Percentiles rank a stretch among this genome's conserved stretches.
Conservation (phyloP, 2,329 filamentous ascomycete genomes). For the Talaromyces sp. region DNA sequence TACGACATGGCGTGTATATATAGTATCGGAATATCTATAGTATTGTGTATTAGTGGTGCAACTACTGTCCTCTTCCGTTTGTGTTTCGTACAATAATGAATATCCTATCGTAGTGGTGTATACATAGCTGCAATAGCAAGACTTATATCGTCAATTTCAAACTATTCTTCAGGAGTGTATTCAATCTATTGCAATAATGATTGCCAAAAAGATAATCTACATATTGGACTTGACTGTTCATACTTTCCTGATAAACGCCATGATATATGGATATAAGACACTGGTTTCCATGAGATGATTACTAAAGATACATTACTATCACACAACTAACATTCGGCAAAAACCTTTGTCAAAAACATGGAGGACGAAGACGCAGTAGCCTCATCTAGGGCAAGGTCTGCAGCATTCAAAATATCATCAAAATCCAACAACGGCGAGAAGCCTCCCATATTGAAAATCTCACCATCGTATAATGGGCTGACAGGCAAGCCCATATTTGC, state of each 20-base stretch:
- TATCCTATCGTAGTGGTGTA: background rate
- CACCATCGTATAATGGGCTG: background rate
- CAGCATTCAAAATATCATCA: slow-evolving; percentile 6
- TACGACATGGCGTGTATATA: background rate
- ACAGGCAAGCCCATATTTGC: background rate
- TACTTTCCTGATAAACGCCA: background rate
- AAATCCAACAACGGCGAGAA: slow-evolving; percentile 6
- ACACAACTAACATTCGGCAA: background rate
- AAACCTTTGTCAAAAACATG: background rate
- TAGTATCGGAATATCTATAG: background rate
- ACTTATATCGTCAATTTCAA: no score
- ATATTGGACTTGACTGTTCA: background rate
- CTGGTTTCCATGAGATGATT: background rate
- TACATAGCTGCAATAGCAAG: background rate
- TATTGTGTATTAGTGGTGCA: background rate
- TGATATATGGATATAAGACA: background rate
- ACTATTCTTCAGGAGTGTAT: no score
- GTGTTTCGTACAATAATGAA: background rate
- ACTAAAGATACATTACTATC: background rate
- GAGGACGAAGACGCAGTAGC: background rate
- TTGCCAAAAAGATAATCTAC: background rate
- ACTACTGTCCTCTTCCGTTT: background rate
- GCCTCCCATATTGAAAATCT: background rate
- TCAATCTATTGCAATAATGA: background rate
- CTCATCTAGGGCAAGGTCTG: background rate